These are phyloP conservation scores for Raddia distichophylla DNA, from an alignment of 176 grass and related monocot genomes.

Conservation along the genomic window DNA sequence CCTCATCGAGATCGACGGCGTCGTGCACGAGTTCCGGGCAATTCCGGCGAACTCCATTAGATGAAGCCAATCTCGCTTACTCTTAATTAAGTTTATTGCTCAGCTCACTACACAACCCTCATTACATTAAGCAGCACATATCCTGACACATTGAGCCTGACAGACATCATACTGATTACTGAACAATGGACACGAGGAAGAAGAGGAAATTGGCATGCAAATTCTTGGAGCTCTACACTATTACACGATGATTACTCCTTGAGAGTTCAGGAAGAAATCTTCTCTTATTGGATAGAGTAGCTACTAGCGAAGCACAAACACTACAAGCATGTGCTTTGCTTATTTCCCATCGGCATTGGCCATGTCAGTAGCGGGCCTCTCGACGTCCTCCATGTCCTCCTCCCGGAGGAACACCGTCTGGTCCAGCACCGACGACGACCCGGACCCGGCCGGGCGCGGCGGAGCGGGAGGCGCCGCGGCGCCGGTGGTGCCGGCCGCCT, in stretches of 20 bases:
- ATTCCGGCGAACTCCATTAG: slow-evolving; percentile 30
- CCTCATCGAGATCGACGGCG: slow-evolving; percentile 74
- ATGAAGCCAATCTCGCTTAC: neutral
- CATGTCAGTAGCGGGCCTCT: slow-evolving; percentile 37
- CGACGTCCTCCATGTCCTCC: slow-evolving; percentile 60
- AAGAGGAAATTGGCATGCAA: neutral
- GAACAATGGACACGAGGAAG: neutral
- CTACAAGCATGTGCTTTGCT: neutral
- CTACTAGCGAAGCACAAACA: neutral
- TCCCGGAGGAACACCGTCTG: slow-evolving; percentile 59
- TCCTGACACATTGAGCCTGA: neutral
- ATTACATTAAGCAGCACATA: neutral
- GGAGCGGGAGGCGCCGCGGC: neutral
- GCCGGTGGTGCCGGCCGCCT: neutral
- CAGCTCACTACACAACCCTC: too few species aligned
- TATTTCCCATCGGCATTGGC: neutral
- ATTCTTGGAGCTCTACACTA: neutral
- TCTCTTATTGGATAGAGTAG: neutral
- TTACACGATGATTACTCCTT: neutral
- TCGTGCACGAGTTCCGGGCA: slow-evolving; percentile 72
- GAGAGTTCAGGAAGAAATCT: neutral
- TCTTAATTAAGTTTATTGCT: too few species aligned
- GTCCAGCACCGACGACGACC: slow-evolving; percentile 51
- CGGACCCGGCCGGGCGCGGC: neutral
- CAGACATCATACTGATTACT: neutral